Base-by-base conservation (phyloP, 2,329 filamentous ascomycete genomes). In the Zymoseptoria passerinii region DNA sequence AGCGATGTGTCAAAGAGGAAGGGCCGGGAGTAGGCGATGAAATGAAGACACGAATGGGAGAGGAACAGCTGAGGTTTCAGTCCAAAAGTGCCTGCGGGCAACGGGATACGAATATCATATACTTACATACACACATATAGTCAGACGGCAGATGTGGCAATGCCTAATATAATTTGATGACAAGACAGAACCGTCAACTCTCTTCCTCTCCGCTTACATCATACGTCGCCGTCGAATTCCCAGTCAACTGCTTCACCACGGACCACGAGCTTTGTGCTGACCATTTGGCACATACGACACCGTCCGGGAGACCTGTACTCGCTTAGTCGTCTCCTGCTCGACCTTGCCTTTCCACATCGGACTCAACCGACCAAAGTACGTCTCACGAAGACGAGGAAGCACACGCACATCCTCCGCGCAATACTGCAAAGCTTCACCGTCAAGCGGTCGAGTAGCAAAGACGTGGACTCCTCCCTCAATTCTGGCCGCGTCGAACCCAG, bases 381-480 rank as follows among this genome's bases (percentile, higher is more conserved):
- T 28, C 5, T 54, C 28, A 0, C 56, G 55, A 8, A 78, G 61
- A 44, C 66, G 58, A 1, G 78, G 72, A 58, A 82, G 66, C 35
- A 73, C 68, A 7, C 65, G 50, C 1, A 82, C 75, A 61, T 82
- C 78, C 18, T 77, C 71, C 2, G 71, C 68, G 61, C 79, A 81
- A 66, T 82, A 83, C 0, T 62, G 10, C 23, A 67, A 53, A 2
- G 81, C 71, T 0, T 73, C 73, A 1, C 61, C 10, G 0, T 59
- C 50, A 5, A 82, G 58, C 0, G 80, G 80, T 0, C 80, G 71
- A 48, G 69, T 54, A 57, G 77, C 75, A 63, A 83, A 82, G 0
- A 80, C 74, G 10, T 75, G 69, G 60, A 77, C 79, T 8, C 62
- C 68, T 0, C 79, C 80, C 0, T 80, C 79, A 0, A 0, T 4